A percentile compares a stretch with the other conserved stretches of the same genome.
phyloP scores from a whole-genome alignment of 306 rosid species.

The Corylus heterophylla region DNA sequence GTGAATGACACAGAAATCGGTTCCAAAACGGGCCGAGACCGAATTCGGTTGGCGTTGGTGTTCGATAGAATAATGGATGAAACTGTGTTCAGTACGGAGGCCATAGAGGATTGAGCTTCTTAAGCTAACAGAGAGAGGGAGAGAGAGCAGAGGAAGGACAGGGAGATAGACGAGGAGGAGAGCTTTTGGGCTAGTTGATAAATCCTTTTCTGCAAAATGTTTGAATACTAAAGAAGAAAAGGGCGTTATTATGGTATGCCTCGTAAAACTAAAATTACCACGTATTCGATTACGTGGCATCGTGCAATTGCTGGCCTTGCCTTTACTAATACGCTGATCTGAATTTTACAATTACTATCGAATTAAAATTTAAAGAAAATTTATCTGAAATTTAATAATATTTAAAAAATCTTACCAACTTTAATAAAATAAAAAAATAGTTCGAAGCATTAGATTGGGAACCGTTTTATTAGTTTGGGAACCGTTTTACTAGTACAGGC shows the following conservation, averaged over 20 bases:
- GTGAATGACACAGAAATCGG: constrained; percentile 48
- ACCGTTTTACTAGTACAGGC: background rate
- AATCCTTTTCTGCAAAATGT: constrained; percentile 9
- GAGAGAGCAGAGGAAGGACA: background rate
- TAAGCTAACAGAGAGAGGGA: background rate
- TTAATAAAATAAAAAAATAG: no score
- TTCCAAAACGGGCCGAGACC: constrained; percentile 25
- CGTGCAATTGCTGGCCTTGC: background rate
- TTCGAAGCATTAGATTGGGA: no score
- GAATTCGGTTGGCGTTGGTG: constrained; percentile 30
- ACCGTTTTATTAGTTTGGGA: background rate
- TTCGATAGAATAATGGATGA: constrained; percentile 36
- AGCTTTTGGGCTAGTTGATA: constrained; percentile 26
- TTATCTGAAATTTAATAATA: no score
- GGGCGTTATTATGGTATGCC: background rate
- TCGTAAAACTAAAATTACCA: background rate
- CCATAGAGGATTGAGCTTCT: constrained; percentile 44
- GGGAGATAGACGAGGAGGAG: background rate
- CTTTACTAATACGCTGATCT: background rate
- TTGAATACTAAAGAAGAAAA: background rate
- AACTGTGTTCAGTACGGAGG: constrained; percentile 47
- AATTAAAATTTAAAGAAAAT: no score
- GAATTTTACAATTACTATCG: no score
- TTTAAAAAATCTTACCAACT: no score
- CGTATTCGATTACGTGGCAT: constrained; percentile 10